Evolutionary conservation across 208 protist genomes (phyloP), one percentile per base, ranked within the genome.

Genomic region (Trypanosoma platydactyli): DNA sequence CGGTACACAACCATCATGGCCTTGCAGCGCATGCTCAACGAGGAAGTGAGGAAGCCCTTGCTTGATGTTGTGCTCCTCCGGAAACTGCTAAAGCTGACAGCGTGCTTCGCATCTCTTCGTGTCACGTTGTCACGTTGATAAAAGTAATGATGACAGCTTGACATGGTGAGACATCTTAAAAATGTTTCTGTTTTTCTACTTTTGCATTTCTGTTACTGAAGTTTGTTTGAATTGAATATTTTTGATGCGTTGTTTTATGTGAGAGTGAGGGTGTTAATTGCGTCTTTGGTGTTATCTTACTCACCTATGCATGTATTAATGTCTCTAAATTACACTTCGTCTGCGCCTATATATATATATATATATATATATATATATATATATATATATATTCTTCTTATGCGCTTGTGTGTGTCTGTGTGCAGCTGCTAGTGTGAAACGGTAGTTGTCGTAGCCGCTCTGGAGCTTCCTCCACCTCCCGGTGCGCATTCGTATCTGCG

Each of bases 21-120:
- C 38, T 50, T 71, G 24, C 65, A 71, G 16, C 27, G 54, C 41
- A 63, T 64, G 65, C 42, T 71, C n/a, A 11, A 55, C 20, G 15
- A 6, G 7, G 54, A 64, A 40, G 20, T 54, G 25, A 58, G 33
- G 48, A 55, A 41, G 7, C 54, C 65, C 20, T 49, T 71, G 18
- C 12, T 71, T 30, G 65, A 71, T 58, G 49, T 71, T 3, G 5
- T 42, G 25, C 44, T 71, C 40, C 16, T 71, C 12, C 25, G 45
- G 12, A 71, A 71, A 42, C 24, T 71, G 55, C 22, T 64, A 20
- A 30, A 63, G 7, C 63, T 71, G 25, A 64, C 49, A 27, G 16
- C 15, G 15, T 27, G 12, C 58, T 45, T 71, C 41, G 38, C 6
- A 20, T 16, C 54, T 55, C 5, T 71, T 52, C 65, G 63, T 38